Conservation (phyloP, 2,329 filamentous ascomycete genomes). For the Macrophomina pseudophaseolina region DNA sequence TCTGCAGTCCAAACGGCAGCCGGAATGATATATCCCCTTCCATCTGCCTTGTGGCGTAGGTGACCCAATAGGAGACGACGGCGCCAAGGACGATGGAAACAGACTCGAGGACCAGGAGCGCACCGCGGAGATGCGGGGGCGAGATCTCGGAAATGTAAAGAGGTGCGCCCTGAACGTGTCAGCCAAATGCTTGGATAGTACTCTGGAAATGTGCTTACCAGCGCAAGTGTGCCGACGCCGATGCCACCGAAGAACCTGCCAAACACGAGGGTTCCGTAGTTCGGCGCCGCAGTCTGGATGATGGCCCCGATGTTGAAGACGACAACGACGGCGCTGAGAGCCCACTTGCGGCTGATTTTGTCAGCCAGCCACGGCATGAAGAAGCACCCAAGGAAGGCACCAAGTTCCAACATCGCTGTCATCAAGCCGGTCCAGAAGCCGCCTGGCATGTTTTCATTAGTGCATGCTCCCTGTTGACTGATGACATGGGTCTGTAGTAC, state of each 20-base stretch:
- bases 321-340: constrained; percentile 44
- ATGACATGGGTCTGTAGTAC: neutral
- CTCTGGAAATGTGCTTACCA: constrained; percentile 35
- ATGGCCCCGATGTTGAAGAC: constrained; percentile 56
- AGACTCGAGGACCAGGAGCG: constrained; percentile 51
- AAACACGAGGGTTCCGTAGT: constrained; percentile 39
- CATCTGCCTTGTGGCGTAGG: constrained; percentile 50
- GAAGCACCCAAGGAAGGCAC: constrained; percentile 45
- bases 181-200: constrained; percentile 33
- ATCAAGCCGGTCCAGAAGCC: constrained; percentile 48
- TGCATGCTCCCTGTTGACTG: too few relatives aligned
- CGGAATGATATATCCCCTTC: constrained; percentile 53
- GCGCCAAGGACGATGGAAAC: constrained; percentile 50
- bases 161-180: constrained; percentile 43
- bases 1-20: constrained; percentile 55
- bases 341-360: constrained; percentile 50
- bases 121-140: constrained; percentile 70
- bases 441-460: neutral
- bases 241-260: constrained; percentile 40
- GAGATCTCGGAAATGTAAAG: constrained; percentile 83
- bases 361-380: constrained; percentile 48
- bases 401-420: constrained; percentile 52
- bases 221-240: constrained; percentile 39
- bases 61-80: constrained; percentile 49
- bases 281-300: constrained; percentile 40